Base-by-base conservation (phyloP, 2,329 filamentous ascomycete genomes). In the Fusarium torreyae region DNA sequence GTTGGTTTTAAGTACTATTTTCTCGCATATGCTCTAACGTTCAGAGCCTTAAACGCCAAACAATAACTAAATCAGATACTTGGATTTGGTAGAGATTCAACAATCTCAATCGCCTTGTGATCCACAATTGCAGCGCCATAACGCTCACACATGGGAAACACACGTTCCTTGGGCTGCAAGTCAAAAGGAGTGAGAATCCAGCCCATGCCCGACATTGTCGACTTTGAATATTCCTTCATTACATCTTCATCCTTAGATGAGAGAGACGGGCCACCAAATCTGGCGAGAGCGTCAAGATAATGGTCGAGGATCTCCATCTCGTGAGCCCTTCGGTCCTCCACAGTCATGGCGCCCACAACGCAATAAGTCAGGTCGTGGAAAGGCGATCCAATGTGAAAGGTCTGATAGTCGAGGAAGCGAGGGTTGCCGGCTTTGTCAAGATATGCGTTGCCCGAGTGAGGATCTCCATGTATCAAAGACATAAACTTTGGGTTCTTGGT, bases 351-450 rank as follows among this genome's bases (percentile, higher is more conserved):
- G 3, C 58, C 58, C 2, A 56, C 36, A 1, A 70, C 28, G 6
- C 57, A 68, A 14, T 70, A 70, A 1, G 55, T 26, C 17, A 70
- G 26, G 22, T 68, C 63, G 17, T 68, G 68, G 8, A 70, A 52
- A 2, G 59, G 57, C 0, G 68, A 65, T 3, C 68, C 57, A 20
- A 48, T 51, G 20, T 68, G 46, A 1, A 65, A 52, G 2, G 46
- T 57, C 17, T 65, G 60, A 66, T 57, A 70, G 34, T 70, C 63
- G 5, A 71, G 55, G 17, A 70, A 68, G 2, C 38, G 15, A 3
- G 64, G 57, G 3, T 58, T 54, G 13, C 53, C 56, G 4, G 34
- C 28, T 3, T 33, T 40, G 14, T 54, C 24, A 14, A 70, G 31
- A 11, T 54, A 70, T 3, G 60, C 46, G 24, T 70, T 70, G 6